These are phyloP conservation scores for Apiospora saccharicola DNA, from an alignment of 2,329 filamentous ascomycete genomes.

Conservation along the genomic window DNA sequence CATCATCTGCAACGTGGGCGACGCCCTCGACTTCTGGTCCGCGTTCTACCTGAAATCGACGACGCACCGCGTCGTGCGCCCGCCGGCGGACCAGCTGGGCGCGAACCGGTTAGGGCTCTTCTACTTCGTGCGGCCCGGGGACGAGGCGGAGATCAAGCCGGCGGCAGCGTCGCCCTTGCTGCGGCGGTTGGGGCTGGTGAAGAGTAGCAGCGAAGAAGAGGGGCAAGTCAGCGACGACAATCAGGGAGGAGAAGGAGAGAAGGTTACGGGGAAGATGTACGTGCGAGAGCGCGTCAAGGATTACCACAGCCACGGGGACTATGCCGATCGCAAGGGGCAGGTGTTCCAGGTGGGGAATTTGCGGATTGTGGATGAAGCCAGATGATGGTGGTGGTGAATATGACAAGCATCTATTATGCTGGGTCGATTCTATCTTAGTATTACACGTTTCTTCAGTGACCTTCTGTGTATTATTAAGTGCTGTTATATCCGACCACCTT, in stretches of 20 bases:
- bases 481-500: too few relatives aligned
- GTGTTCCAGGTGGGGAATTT: conserved; percentile 49
- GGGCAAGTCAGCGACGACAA: conserved; percentile 21
- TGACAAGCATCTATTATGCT: too few relatives aligned
- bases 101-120: conserved; percentile 44
- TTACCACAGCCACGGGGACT: conserved; percentile 48
- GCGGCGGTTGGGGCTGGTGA: conserved; percentile 34
- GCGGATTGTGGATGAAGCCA: conserved; percentile 50
- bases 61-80: conserved; percentile 44
- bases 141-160: conserved; percentile 40
- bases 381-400: conserved; percentile 22
- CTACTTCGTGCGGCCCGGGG: conserved; percentile 48
- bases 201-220: background rate
- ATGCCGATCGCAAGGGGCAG: conserved; percentile 48
- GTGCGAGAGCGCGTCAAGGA: conserved; percentile 50
- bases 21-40: conserved; percentile 42
- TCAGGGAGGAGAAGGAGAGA: conserved; percentile 34
- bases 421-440: background rate
- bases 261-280: conserved; percentile 48
- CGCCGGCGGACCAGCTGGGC: conserved; percentile 44
- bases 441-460: too few relatives aligned
- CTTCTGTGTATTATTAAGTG: too few relatives aligned
- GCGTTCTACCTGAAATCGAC: conserved; percentile 43
- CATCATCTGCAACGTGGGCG: conserved; percentile 53
- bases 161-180: conserved; percentile 39